Evolutionary conservation across 1,284 basidiomycete species (phyloP), one percentile per base, ranked within the genome.

Genomic region (Malassezia japonica): DNA sequence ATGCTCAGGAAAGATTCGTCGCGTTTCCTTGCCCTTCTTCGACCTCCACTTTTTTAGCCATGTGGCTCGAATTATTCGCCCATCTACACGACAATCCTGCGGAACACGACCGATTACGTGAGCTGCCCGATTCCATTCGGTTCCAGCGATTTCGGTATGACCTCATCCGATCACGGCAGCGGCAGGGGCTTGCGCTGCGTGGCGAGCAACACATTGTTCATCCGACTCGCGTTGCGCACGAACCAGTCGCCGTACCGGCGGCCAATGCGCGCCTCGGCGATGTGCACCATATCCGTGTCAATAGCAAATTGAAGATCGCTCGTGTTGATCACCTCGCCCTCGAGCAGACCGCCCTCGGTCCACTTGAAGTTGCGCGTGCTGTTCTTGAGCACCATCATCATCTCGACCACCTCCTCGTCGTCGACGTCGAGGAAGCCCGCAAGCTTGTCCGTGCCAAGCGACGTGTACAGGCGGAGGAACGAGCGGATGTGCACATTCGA

Each of bases 361-460:
- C 86, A 81, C 62, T 85, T 87, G 56, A 76, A 67, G 44, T 76
- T 78, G 52, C 78, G 73, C 45, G 74, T 76, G 1, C 83, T 82
- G 59, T 85, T 83, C 78, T 98, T 96, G 77, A 94, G 82, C 39
- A 90, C 84, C 88, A 96, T 95, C 79, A 96, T 81, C 79, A 91
- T 87, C 76, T 92, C 86, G 48, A 96, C 80, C 62, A 95, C 83
- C 72, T 89, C 86, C 72, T 96, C 91, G 76, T 96, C 90, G 63
- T 87, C 86, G 13, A 64, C 82, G 80, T 77, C 77, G 24, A 94
- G 77, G 80, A 96, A 92, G 57, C 82, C 83, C 1, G 92, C 85
- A 28, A 98, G 80, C 76, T 95, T 96, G 69, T 81, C 81, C 7
- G 90, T 84, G 55, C 89, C 90, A 41, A 98, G 81, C 36, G 85